Percentiles rank a stretch among this genome's conserved stretches.
Evolutionary conservation across 352 stramenopile species (phyloP).

Genomic region (Elongisporangium prolatum): DNA sequence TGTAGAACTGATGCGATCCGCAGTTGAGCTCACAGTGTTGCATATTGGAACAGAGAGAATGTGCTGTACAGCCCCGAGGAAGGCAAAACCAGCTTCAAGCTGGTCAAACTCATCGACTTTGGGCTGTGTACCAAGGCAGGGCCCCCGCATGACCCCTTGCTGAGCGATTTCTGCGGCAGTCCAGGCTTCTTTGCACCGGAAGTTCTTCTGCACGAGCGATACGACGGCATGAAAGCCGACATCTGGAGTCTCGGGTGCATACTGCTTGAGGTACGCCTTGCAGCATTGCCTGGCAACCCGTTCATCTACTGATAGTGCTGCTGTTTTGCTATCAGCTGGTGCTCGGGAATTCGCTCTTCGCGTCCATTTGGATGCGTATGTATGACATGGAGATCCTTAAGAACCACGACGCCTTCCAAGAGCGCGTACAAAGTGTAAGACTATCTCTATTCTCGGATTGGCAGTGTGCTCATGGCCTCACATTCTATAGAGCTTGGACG

Average conservation of each 20-base stretch:
- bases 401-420: conserved; percentile 44
- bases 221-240: conserved; percentile 75
- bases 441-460: neutral
- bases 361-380: conserved; percentile 80
- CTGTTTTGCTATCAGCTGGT: conserved; percentile 36
- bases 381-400: conserved; percentile 77
- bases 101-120: conserved; percentile 82
- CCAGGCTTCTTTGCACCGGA: conserved; percentile 86
- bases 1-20: neutral
- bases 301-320: too few species aligned
- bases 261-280: conserved; percentile 55
- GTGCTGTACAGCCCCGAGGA: conserved; percentile 45
- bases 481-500: conserved; percentile 21
- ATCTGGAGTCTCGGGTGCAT: conserved; percentile 87
- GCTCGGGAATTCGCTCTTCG: conserved; percentile 73
- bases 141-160: conserved; percentile 22
- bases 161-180: conserved; percentile 77
- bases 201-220: conserved; percentile 54
- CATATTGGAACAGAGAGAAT: conserved; percentile 56
- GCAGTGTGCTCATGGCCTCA: neutral
- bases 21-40: neutral
- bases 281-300: too few species aligned
- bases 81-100: conserved; percentile 7
- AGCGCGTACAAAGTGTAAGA: conserved; percentile 27
- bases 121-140: conserved; percentile 56